Base-by-base conservation (phyloP, 768 basidiomycete genomes). In the Gloeopeniophorella convolvens region DNA sequence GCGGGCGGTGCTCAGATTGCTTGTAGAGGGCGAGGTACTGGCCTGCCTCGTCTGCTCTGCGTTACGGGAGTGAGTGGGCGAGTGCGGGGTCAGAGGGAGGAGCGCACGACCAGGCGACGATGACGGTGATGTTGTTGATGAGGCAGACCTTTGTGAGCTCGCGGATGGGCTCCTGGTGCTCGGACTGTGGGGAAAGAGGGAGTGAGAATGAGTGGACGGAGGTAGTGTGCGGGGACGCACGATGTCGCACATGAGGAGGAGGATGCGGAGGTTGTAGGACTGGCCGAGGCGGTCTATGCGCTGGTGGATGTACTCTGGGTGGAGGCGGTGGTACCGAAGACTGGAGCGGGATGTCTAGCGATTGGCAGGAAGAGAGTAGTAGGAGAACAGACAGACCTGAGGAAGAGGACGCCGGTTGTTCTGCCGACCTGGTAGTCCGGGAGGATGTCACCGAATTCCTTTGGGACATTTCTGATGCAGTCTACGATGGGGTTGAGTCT, bases 351-450 rank as follows among this genome's bases (percentile, higher is more conserved):
- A 18, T 15, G 15, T 50, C 18, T 39, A 44, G 27, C 5, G 44
- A 39, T 20, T 34, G 10, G 11, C 32, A 16, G 18, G 50, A 31
- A 30, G 2, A 27, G 18, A 15, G 9, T 16, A 27, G 1, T 18
- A 37, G n/a, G 13, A 15, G 21, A 15, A 21, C 9, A 23, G 31
- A 59, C 59, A 49, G 34, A 87, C 96, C 92, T 95, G 47, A 99
- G 77, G 64, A 86, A 99, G 20, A 99, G 68, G 9, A 94, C 86
- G 16, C 93, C 88, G 1, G 92, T 93, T 23, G 94, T 97, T 18
- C 84, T 76, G 18, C 96, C 96, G 15, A 99, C 94, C 65, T 97
- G 93, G 65, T 89, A 99, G 67, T 99, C 96, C 20, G 85, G 82
- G 15, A 86, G 74, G 52, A 98, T 93, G 62, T 98, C 94, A 0